Conservation (phyloP, 768 basidiomycete species). For the Solioccasus polychromus region DNA sequence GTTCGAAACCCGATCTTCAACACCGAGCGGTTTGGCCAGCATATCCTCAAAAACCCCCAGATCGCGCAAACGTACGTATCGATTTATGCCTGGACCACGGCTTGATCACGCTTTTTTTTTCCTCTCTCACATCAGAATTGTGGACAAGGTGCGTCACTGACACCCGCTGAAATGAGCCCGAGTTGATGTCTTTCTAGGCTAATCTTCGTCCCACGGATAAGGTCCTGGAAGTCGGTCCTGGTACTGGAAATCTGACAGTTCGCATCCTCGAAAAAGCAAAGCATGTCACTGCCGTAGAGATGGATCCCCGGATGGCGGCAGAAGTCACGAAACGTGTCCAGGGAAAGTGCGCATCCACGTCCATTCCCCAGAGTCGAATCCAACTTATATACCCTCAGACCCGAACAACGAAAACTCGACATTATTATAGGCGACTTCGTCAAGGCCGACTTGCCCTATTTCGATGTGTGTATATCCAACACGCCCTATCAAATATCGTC, state of each 20-base stretch:
- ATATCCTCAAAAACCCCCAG: constrained; percentile 92
- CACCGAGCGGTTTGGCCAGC: constrained; percentile 93
- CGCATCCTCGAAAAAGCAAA: constrained; percentile 92
- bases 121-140: constrained; percentile 41
- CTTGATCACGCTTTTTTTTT: constrained; percentile 12
- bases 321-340: constrained; percentile 96
- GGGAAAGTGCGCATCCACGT: constrained; percentile 76
- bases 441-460: constrained; percentile 96
- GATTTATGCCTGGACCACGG: constrained; percentile 18
- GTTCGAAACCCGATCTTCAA: constrained; percentile 89
- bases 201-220: constrained; percentile 92
- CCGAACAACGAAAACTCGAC: constrained; percentile 92
- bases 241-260: constrained; percentile 95
- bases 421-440: constrained; percentile 97
- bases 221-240: constrained; percentile 96
- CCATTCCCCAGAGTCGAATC: not conserved
- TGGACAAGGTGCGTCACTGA: constrained; percentile 48
- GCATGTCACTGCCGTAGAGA: constrained; percentile 91
- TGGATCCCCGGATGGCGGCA: constrained; percentile 99
- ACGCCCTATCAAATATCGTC: constrained; percentile 99
- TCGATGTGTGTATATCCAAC: constrained; percentile 99
- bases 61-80: constrained; percentile 79
- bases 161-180: not conserved
- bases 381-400: constrained; percentile 45
- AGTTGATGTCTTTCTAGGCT: constrained; percentile 48